These are phyloP conservation scores for Agaricus subrufescens DNA, from an alignment of 768 basidiomycete genomes.

Conservation along the genomic window DNA sequence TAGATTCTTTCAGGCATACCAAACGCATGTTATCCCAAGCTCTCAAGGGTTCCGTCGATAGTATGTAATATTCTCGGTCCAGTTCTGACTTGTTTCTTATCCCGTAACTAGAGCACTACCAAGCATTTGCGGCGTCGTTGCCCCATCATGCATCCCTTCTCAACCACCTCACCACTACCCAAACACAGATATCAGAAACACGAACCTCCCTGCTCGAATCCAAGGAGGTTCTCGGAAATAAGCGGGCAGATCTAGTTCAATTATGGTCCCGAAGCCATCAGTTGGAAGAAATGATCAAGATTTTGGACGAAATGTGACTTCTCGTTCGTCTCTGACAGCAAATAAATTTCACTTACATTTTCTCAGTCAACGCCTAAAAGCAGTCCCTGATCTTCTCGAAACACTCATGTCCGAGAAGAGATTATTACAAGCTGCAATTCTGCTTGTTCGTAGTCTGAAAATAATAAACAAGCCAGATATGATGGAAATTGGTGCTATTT, in stretches of 20 bases:
- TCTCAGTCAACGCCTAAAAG: constrained; percentile 79
- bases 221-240: constrained; percentile 74
- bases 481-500: constrained; percentile 91
- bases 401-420: constrained; percentile 95
- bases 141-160: constrained; percentile 85
- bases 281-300: constrained; percentile 91
- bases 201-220: constrained; percentile 70
- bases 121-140: constrained; percentile 91
- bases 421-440: constrained; percentile 79
- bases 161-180: constrained; percentile 65
- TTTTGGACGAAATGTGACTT: constrained; percentile 90
- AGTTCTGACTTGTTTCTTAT: constrained; percentile 2
- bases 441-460: constrained; percentile 86
- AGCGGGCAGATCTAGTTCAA: constrained; percentile 85
- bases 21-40: constrained; percentile 76
- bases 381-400: constrained; percentile 89
- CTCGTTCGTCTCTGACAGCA: background rate
- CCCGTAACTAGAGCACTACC: constrained; percentile 66
- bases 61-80: constrained; percentile 40
- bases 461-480: constrained; percentile 89
- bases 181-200: constrained; percentile 68
- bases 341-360: constrained; percentile 8
- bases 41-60: constrained; percentile 84
- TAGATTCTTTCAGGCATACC: constrained; percentile 71
- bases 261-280: constrained; percentile 86